Evolutionary conservation across 495 filamentous ascomycete genomes (phyloP).

Genomic region (Aspergillus wentii): DNA sequence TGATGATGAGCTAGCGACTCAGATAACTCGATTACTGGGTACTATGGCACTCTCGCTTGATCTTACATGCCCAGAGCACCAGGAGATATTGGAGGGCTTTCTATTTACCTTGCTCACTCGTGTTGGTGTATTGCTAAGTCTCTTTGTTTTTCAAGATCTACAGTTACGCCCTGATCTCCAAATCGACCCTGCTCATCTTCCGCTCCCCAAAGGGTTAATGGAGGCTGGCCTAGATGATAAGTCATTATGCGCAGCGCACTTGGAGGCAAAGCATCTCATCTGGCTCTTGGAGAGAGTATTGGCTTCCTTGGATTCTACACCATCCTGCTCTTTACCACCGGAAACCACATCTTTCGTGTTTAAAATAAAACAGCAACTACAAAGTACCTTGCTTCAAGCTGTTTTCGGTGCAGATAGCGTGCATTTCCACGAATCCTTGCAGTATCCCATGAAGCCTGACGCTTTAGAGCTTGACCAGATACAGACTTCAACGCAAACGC

Average conservation of each 20-base stretch:
- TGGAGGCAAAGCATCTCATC: slow-evolving; percentile 32
- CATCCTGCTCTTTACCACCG: slow-evolving; percentile 1
- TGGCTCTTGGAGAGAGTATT: slow-evolving; percentile 32
- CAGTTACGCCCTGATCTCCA: slow-evolving; percentile 17
- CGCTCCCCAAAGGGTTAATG: slow-evolving; percentile 24
- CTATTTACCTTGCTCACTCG: slow-evolving; percentile 29
- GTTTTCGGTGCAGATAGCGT: slow-evolving; percentile 29
- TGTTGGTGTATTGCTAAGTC: slow-evolving; percentile 32
- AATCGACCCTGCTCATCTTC: slow-evolving; percentile 14
- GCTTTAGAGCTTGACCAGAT: slow-evolving; percentile 8
- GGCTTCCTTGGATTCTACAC: slow-evolving; percentile 14
- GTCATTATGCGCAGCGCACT: slow-evolving; percentile 13
- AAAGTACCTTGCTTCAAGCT: slow-evolving; percentile 36
- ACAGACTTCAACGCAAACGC: not conserved
- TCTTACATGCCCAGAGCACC: slow-evolving; percentile 14
- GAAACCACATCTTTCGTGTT: slow-evolving; percentile 3
- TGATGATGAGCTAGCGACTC: slow-evolving; percentile 13
- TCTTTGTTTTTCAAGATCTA: slow-evolving; percentile 31
- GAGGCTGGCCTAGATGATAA: slow-evolving; percentile 15
- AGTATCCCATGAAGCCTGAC: slow-evolving; percentile 17
- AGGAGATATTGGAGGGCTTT: slow-evolving; percentile 33
- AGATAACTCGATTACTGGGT: slow-evolving; percentile 19
- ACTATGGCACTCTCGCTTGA: slow-evolving; percentile 27
- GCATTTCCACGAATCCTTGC: slow-evolving; percentile 22
- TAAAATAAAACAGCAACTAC: slow-evolving; percentile 27